Evolutionary conservation across 495 filamentous ascomycete genomes (phyloP).

Genomic region (Letharia columbiana): DNA sequence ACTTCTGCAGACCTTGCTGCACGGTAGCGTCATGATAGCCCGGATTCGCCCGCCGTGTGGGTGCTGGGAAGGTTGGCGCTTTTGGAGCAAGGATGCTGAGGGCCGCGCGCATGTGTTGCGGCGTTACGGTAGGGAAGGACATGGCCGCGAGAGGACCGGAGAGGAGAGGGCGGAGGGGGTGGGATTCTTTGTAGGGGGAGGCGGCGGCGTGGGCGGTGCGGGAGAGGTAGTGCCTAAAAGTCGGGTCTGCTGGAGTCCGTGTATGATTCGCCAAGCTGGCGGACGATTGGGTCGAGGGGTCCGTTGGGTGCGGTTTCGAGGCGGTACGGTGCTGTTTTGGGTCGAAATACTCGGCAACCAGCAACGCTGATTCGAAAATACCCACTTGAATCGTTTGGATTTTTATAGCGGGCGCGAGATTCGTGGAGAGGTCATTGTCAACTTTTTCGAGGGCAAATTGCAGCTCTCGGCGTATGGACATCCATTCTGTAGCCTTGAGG

Average conservation of each 20-base stretch:
- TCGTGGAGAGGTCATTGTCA: slow-evolving; percentile 41
- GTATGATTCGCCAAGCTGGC: slow-evolving; percentile 25
- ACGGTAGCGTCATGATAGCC: slow-evolving; percentile 69
- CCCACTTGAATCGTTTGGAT: slow-evolving; percentile 78
- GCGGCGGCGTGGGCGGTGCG: slow-evolving; percentile 55
- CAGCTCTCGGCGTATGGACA: slow-evolving; percentile 75
- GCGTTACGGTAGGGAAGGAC: slow-evolving; percentile 74
- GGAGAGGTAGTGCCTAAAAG: slow-evolving; percentile 68
- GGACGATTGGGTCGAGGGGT: slow-evolving; percentile 29
- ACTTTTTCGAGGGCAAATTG: slow-evolving; percentile 56
- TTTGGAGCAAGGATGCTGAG: slow-evolving; percentile 67
- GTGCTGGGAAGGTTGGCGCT: slow-evolving; percentile 62
- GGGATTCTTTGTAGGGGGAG: slow-evolving; percentile 41
- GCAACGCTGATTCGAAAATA: slow-evolving; percentile 76
- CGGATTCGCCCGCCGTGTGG: slow-evolving; percentile 62
- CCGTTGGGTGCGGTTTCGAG: slow-evolving; percentile 22
- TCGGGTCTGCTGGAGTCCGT: slow-evolving; percentile 31
- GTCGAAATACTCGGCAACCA: slow-evolving; percentile 79
- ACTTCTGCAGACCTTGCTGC: slow-evolving; percentile 74
- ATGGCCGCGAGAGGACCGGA: slow-evolving; percentile 71
- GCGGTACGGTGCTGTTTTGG: slow-evolving; percentile 33
- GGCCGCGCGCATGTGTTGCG: slow-evolving; percentile 69
- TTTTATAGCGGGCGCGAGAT: slow-evolving; percentile 51
- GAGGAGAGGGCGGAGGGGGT: slow-evolving; percentile 68
- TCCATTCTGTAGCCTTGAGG: slow-evolving; percentile 79